Evolutionary conservation across 1,139 yeast species (phyloP).

Genomic region (Zygotorulaspora mrakii): DNA sequence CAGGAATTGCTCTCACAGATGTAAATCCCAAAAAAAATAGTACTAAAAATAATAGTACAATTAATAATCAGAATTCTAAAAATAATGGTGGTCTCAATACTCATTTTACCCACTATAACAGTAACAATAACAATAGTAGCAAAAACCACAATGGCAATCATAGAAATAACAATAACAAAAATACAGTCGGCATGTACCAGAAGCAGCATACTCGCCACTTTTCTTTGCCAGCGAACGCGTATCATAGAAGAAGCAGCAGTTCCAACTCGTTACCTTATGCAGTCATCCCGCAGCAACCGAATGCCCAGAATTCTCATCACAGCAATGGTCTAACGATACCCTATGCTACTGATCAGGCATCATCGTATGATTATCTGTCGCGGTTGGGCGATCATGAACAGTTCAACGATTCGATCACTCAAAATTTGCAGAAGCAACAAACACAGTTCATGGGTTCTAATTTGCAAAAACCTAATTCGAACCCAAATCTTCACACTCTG

Average conservation of each 20-base stretch:
- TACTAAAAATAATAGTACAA: constrained; percentile 10
- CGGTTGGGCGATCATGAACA: constrained; percentile 11
- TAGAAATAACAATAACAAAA: constrained; percentile 7
- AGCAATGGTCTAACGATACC: constrained; percentile 9
- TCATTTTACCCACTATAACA: constrained; percentile 8
- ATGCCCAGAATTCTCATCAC: constrained; percentile 15
- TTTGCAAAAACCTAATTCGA: constrained; percentile 16
- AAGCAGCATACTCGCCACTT: constrained; percentile 34
- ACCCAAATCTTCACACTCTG: constrained; percentile 13
- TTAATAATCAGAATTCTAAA: constrained; percentile 9
- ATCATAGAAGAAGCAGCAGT: constrained; percentile 29
- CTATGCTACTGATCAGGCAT: constrained; percentile 3
- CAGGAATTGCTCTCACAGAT: constrained; percentile 28
- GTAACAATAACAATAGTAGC: constrained; percentile 9
- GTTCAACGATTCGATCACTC: constrained; percentile 8
- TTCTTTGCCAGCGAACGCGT: constrained; percentile 33
- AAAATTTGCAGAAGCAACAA: constrained; percentile 12
- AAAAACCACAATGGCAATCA: constrained; percentile 8
- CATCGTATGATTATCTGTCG: constrained; percentile 18
- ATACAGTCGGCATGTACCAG: constrained; percentile 12
- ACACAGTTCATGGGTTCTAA: constrained; percentile 13
- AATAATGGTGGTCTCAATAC: constrained; percentile 5
- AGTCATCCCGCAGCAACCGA: constrained; percentile 13
- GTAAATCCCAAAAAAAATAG: constrained; percentile 17
- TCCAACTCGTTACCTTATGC: constrained; percentile 32